Evolutionary conservation across 78 protist species (phyloP).

Genomic region (Chrysochromulina parva): DNA sequence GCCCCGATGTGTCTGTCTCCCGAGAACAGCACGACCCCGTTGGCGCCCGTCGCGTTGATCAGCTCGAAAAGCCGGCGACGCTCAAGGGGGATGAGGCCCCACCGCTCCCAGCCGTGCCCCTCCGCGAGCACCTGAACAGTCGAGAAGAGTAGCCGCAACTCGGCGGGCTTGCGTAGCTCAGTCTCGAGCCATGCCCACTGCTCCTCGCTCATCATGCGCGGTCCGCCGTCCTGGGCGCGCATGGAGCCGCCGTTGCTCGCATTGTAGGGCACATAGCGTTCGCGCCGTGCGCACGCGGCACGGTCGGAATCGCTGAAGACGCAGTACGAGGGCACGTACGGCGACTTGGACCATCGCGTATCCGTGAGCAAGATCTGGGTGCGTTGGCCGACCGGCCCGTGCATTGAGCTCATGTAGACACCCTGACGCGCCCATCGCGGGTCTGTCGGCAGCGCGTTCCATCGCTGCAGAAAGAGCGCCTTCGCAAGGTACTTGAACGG

Average conservation of each 20-base stretch:
- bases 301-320: no score
- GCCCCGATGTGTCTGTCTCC: constrained; percentile 3
- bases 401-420: background rate
- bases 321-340: background rate
- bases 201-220: background rate
- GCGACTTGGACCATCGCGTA: background rate
- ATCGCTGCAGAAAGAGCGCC: background rate
- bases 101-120: constrained; percentile 7
- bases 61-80: background rate
- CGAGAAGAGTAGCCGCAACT: background rate
- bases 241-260: background rate
- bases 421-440: background rate
- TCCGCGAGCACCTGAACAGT: background rate
- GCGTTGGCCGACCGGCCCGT: background rate
- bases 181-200: constrained; percentile 12
- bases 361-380: background rate
- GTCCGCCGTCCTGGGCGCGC: background rate
- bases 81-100: background rate
- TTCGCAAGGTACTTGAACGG: background rate
- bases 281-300: background rate
- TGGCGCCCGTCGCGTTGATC: background rate
- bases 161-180: background rate
- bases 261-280: background rate
- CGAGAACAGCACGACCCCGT: background rate
- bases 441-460: background rate